Conservation (phyloP, 192 early-diverging fungal species). For the Diversispora eburnea region DNA sequence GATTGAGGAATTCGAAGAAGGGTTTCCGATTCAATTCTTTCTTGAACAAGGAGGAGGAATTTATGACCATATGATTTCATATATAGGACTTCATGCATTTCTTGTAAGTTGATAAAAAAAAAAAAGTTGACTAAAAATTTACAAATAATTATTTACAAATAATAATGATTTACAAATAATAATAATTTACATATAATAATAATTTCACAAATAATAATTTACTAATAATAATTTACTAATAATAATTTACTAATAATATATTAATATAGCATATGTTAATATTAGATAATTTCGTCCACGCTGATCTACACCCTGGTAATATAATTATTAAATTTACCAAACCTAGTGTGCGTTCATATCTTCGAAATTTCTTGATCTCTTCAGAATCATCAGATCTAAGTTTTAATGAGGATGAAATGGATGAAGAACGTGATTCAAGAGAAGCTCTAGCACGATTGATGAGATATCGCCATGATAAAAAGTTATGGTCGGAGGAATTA, state of each 20-base stretch:
- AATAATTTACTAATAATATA: neutral
- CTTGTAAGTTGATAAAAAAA: slow-evolving; percentile 43
- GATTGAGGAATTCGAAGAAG: slow-evolving; percentile 81
- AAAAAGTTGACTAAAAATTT: too few relatives aligned
- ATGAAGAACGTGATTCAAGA: slow-evolving; percentile 34
- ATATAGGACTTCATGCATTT: slow-evolving; percentile 68
- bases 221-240: slow-evolving; percentile 15
- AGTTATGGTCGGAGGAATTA: slow-evolving; percentile 45
- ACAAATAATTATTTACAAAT: slow-evolving; percentile 10
- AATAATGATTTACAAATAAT: neutral
- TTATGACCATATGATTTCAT: slow-evolving; percentile 74
- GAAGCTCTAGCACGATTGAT: slow-evolving; percentile 40
- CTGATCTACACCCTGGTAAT: slow-evolving; percentile 93
- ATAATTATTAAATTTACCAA: slow-evolving; percentile 80
- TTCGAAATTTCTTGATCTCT: slow-evolving; percentile 42
- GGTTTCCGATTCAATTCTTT: slow-evolving; percentile 72
- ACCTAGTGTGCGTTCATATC: slow-evolving; percentile 49
- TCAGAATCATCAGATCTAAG: slow-evolving; percentile 13
- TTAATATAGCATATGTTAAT: slow-evolving; percentile 78
- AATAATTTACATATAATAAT: too few relatives aligned
- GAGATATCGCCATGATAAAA: slow-evolving; percentile 36
- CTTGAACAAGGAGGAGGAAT: slow-evolving; percentile 59
- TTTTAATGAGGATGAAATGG: slow-evolving; percentile 12
- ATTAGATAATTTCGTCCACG: slow-evolving; percentile 91
- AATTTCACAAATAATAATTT: neutral